Evolutionary conservation across 768 basidiomycete genomes (phyloP), one percentile per base, ranked within the genome.

Genomic region (Trametes cinnabarina): DNA sequence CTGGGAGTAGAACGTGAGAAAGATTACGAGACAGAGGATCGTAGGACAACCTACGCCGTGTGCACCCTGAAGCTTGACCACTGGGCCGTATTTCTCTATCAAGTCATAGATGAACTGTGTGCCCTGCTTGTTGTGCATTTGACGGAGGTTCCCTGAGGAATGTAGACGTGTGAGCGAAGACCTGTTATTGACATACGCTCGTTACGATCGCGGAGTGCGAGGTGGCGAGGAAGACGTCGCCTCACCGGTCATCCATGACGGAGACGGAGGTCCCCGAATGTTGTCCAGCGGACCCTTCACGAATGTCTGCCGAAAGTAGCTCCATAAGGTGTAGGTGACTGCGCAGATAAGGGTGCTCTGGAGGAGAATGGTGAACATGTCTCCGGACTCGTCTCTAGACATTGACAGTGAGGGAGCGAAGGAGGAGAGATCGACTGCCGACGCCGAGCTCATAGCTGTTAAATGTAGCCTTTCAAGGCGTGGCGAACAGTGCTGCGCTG

Each of bases 181-280:
- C 37, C 15, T 11, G n/a, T n/a, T n/a, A n/a, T n/a, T n/a, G n/a
- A 2, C n/a, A 39, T 19, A 34, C 22, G 23, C 15, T 30, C 9
- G 3, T 11, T 20, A 4, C 28, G 17, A 30, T 32, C 10, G 11
- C 34, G 12, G 23, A 23, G 17, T 20, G 14, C 20, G 40, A 3
- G 22, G 56, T 46, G 42, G 44, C 42, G 43, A 19, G 7, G 20
- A 3, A 12, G 30, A 11, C 4, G 28, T n/a, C 26, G 34, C 37
- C 62, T 41, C 23, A 63, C 63, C 63, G n/a, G 50, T 54, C 35
- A 60, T 41, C 55, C 55, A 63, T 30, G 63, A 63, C 12, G 46
- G 42, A 14, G 55, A 52, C 10, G 63, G 40, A 5, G 63, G 63
- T 17, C 63, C 63, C 11, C 58, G 63, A 15, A 63, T 53, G 47